phyloP scores from a whole-genome alignment of 345 rosid genomes.

The Dipteronia dyeriana region DNA sequence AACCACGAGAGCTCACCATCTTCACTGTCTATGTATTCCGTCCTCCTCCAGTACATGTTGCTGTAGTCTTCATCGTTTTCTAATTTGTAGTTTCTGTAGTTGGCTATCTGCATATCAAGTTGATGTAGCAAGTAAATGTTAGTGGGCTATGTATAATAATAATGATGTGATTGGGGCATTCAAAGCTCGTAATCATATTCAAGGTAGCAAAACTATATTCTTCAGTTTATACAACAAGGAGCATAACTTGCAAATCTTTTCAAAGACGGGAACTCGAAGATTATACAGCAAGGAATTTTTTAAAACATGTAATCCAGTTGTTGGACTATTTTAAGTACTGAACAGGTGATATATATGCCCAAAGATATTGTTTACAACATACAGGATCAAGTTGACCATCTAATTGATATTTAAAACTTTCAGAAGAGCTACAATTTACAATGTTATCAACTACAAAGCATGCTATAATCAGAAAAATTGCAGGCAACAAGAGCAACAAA shows the following conservation, averaged over 20 bases:
- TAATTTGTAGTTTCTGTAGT: conserved; percentile 51
- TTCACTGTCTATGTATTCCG: conserved; percentile 63
- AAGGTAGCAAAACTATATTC: neutral
- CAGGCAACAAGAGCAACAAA: neutral
- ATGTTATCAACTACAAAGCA: neutral
- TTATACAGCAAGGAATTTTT: neutral
- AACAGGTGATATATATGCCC: neutral
- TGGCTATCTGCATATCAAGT: conserved; percentile 44
- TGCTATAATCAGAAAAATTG: neutral
- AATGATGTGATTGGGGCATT: neutral
- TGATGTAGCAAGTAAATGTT: neutral
- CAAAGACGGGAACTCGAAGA: neutral
- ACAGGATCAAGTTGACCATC: too few species aligned
- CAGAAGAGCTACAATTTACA: neutral
- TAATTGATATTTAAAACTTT: too few species aligned
- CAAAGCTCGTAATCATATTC: neutral
- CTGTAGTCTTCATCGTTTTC: conserved; percentile 63
- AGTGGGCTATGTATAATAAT: neutral
- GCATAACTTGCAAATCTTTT: neutral
- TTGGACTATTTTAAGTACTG: neutral
- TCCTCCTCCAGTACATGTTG: conserved; percentile 67
- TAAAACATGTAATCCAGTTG: neutral
- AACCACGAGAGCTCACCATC: conserved; percentile 96
- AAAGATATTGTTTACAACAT: too few species aligned
- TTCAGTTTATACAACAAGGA: neutral